phyloP scores from a whole-genome alignment of 192 early-diverging fungal species.

The Glomus cerebriforme region DNA sequence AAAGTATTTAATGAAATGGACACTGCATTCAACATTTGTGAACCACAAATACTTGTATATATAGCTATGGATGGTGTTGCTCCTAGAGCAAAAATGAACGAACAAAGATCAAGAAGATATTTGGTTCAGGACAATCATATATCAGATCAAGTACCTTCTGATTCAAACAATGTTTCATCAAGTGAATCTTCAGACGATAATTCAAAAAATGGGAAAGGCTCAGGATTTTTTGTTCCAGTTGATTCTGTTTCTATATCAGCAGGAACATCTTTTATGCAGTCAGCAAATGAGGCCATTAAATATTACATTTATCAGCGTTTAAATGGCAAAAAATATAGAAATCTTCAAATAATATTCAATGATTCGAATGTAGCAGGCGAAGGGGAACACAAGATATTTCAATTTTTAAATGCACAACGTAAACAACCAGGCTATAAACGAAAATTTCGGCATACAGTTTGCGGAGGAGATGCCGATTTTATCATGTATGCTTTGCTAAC shows the following conservation, averaged over 20 bases:
- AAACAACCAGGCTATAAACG: conserved; percentile 9
- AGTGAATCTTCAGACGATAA: neutral
- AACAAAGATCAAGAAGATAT: conserved; percentile 22
- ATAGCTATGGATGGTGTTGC: conserved; percentile 36
- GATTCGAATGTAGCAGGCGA: conserved; percentile 30
- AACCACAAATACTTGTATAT: conserved; percentile 22
- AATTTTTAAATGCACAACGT: conserved; percentile 25
- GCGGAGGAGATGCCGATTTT: conserved; percentile 28
- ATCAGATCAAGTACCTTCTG: neutral
- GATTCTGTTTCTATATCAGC: conserved; percentile 20
- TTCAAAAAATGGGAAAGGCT: neutral
- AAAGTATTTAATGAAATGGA: conserved; percentile 32
- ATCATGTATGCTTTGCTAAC: conserved; percentile 27
- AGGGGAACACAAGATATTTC: conserved; percentile 30
- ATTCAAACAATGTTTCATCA: neutral
- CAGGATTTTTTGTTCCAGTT: conserved; percentile 27
- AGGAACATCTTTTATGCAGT: conserved; percentile 27
- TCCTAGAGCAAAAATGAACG: conserved; percentile 33
- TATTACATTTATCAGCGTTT: conserved; percentile 30
- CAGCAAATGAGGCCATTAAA: conserved; percentile 25
- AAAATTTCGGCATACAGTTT: conserved; percentile 19
- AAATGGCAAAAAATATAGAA: conserved; percentile 5
- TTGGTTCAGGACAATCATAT: neutral
- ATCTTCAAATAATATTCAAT: conserved; percentile 29
- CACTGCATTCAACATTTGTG: neutral